A percentile compares a stretch with the other conserved stretches of the same genome.
These are phyloP conservation scores for Cladosporium sp. DNA, from an alignment of 2,329 filamentous ascomycete genomes.

Conservation along the genomic window DNA sequence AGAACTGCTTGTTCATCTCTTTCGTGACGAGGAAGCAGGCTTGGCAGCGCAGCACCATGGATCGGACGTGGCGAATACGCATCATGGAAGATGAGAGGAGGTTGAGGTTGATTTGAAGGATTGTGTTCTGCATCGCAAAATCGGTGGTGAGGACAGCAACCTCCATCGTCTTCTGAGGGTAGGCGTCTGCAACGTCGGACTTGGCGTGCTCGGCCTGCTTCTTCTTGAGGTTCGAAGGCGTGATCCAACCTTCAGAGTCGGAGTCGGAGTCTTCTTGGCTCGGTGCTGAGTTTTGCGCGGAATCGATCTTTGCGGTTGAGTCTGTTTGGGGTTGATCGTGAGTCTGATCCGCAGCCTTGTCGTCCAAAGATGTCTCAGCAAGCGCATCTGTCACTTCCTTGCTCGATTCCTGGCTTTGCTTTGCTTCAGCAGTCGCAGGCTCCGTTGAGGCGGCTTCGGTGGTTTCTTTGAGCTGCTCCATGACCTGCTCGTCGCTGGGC, in stretches of 20 bases:
- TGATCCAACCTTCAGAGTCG: conserved; percentile 83
- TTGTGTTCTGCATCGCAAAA: conserved; percentile 97
- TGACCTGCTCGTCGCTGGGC: background rate
- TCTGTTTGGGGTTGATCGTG: background rate
- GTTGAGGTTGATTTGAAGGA: conserved; percentile 90
- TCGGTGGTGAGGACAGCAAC: conserved; percentile 92
- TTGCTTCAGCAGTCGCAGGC: background rate
- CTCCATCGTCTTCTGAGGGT: conserved; percentile 65
- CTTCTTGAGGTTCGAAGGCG: conserved; percentile 83
- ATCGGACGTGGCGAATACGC: conserved; percentile 79
- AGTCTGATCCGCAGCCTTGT: background rate
- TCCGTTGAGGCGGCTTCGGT: background rate
- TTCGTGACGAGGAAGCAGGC: conserved; percentile 83
- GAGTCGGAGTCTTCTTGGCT: conserved; percentile 46
- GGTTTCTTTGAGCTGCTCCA: background rate
- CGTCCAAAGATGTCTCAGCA: background rate
- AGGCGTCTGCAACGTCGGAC: conserved; percentile 39
- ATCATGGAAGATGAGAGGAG: conserved; percentile 75
- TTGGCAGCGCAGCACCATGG: conserved; percentile 88
- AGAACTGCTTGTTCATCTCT: conserved; percentile 88
- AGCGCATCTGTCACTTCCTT: conserved; percentile 7
- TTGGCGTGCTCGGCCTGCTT: conserved; percentile 66
- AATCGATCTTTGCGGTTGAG: conserved; percentile 25
- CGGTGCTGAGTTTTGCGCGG: conserved; percentile 20
- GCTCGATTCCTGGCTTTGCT: background rate